These are phyloP conservation scores for Aphanomyces astaci DNA, from an alignment of 352 stramenopile species.

Conservation along the genomic window DNA sequence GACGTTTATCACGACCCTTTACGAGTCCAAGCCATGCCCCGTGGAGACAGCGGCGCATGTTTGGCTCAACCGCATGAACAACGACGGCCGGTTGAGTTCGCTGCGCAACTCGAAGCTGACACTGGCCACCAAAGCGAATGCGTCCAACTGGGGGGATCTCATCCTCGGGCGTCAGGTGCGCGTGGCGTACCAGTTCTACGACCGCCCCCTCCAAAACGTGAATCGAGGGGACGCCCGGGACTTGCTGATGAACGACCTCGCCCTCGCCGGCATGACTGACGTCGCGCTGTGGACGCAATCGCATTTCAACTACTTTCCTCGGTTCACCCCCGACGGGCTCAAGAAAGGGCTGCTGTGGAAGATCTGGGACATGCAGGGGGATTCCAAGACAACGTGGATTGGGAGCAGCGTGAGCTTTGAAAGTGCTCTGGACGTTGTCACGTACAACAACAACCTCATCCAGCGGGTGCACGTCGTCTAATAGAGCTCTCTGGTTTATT, in stretches of 20 bases:
- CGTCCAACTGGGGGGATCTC: neutral
- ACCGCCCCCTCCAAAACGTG: neutral
- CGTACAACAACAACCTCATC: neutral
- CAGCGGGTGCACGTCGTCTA: neutral
- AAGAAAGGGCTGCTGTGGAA: constrained; percentile 3
- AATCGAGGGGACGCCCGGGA: neutral
- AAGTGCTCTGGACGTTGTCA: neutral
- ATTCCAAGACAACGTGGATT: neutral
- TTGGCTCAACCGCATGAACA: neutral
- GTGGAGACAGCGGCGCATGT: neutral
- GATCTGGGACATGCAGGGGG: neutral
- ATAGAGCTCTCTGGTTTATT: neutral
- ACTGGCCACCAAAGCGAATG: neutral
- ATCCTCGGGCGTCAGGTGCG: neutral
- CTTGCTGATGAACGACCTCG: neutral
- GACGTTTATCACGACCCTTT: neutral
- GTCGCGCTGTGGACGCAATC: neutral
- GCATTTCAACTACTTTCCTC: neutral
- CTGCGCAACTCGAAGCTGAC: neutral
- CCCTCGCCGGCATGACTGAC: neutral
- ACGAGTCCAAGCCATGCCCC: neutral
- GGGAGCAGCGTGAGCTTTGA: neutral
- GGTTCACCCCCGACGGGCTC: neutral
- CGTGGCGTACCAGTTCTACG: neutral
- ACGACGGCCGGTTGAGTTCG: neutral